Percentiles rank a stretch among this genome's conserved stretches.
phyloP scores from a whole-genome alignment of 495 filamentous ascomycete genomes.

The Hyphodiscus hymeniophilus region DNA sequence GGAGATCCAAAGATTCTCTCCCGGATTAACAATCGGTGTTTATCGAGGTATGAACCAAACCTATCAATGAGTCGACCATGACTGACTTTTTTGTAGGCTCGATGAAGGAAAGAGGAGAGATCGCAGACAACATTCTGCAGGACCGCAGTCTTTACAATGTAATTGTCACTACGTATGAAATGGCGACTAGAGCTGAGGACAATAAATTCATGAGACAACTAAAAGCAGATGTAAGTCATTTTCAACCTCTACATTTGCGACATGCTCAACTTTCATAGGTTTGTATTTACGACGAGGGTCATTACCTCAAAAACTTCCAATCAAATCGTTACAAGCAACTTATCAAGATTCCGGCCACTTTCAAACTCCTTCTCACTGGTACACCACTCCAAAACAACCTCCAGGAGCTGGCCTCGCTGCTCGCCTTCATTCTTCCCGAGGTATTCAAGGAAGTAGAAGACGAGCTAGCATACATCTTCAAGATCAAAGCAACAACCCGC shows the following conservation, averaged over 20 bases:
- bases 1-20: constrained; percentile 85
- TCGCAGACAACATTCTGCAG: constrained; percentile 57
- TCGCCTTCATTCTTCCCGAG: constrained; percentile 83
- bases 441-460: constrained; percentile 69
- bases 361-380: constrained; percentile 81
- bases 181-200: constrained; percentile 55
- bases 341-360: constrained; percentile 65
- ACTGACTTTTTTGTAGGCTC: constrained; percentile 24
- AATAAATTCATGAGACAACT: constrained; percentile 61
- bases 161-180: constrained; percentile 83
- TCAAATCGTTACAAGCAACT: constrained; percentile 74
- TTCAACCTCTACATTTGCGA: neutral
- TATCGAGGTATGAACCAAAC: constrained; percentile 55
- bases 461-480: constrained; percentile 74
- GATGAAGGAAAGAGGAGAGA: constrained; percentile 52
- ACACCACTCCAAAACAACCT: constrained; percentile 96
- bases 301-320: constrained; percentile 78
- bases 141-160: constrained; percentile 65
- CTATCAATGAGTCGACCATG: neutral
- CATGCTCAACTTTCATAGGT: constrained; percentile 31
- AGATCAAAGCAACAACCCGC: constrained; percentile 76
- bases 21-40: constrained; percentile 60
- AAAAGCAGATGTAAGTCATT: constrained; percentile 36
- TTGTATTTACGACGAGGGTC: constrained; percentile 89
- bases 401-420: constrained; percentile 77